Evolutionary conservation across 2,329 filamentous ascomycete genomes (phyloP), one percentile per base, ranked within the genome.

Genomic region (Aschersonia sp.): DNA sequence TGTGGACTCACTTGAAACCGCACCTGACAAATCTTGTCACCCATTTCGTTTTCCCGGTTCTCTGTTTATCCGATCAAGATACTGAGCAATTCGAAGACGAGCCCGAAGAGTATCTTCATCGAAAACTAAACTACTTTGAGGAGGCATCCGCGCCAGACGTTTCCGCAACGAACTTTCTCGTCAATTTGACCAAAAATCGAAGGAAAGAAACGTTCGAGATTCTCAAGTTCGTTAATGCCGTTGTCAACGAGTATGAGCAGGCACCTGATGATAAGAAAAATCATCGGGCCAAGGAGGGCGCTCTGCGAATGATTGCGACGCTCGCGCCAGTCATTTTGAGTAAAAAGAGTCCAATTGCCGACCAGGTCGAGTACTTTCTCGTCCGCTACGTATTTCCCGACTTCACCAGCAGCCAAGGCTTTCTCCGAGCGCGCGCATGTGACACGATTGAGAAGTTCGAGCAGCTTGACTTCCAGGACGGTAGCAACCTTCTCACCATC

Each of bases 401-500:
- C 60, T 98, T 98, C 72, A 82, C 87, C 57, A 97, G 87, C 67
- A 75, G 80, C 11, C 86, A 94, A 60, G 92, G 90, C 37, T 97
- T 89, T 69, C 79, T 98, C 45, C 85, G 92, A 49, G 92, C 92
- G 35, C 83, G 92, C 54, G 92, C 92, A 54, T 98, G 92, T 66
- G 90, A 98, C 62, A 96, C 90, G 0, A 79, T 98, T 51, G 92
- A 97, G 71, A 97, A 97, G 68, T 98, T 97, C 55, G 89, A 97
- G 68, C 83, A 90, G 64, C 80, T 97, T 53, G 85, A 98, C 63
- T 98, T 97, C 76, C 88, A 94, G 71, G 90, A 98, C 59, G 79
- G 84, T 48, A 89, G 90, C 70, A 97, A 98, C 67, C 80, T 98
- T 40, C 83, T 96, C 60, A 82, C 88, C 59, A 94, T 98, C 60